Evolutionary conservation across 2,329 filamentous ascomycete genomes (phyloP).

Genomic region (Didymella exigua): DNA sequence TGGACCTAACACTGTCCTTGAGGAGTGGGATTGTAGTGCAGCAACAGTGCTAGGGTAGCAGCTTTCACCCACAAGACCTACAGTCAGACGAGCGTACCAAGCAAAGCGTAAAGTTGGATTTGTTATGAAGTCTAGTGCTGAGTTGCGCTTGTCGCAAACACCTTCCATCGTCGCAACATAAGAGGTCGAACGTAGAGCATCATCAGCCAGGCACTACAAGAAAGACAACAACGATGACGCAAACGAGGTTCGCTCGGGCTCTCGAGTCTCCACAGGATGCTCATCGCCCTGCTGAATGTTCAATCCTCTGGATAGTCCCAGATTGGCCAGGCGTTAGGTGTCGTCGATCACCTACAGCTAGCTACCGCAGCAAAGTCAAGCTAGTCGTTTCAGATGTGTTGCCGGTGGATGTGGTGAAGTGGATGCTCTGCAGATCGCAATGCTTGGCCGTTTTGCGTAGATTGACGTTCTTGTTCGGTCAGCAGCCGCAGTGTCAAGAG

Average conservation of each 20-base stretch:
- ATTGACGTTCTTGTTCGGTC: neutral
- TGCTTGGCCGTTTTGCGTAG: conserved; percentile 8
- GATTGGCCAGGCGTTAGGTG: conserved; percentile 1
- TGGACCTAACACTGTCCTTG: neutral
- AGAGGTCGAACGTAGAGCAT: neutral
- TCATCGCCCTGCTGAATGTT: neutral
- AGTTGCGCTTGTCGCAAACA: too few relatives aligned
- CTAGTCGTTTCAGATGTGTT: conserved; percentile 4
- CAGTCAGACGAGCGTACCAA: too few relatives aligned
- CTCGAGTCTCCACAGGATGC: too few relatives aligned
- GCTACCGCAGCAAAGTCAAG: neutral
- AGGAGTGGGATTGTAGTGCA: neutral
- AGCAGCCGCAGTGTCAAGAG: neutral
- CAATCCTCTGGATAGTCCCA: neutral
- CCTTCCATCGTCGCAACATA: neutral
- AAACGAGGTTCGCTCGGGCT: neutral
- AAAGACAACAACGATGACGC: neutral
- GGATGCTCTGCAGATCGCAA: conserved; percentile 8
- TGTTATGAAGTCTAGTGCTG: too few relatives aligned
- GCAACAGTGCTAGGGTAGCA: neutral
- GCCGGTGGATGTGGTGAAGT: conserved; percentile 13
- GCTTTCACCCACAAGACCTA: neutral
- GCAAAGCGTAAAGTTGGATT: too few relatives aligned
- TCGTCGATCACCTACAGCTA: conserved; percentile 8
- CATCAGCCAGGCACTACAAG: neutral